A percentile compares a stretch with the other conserved stretches of the same genome.
Evolutionary conservation across 108 stramenopile species (phyloP).

Genomic region (Skeletonema costatum): DNA sequence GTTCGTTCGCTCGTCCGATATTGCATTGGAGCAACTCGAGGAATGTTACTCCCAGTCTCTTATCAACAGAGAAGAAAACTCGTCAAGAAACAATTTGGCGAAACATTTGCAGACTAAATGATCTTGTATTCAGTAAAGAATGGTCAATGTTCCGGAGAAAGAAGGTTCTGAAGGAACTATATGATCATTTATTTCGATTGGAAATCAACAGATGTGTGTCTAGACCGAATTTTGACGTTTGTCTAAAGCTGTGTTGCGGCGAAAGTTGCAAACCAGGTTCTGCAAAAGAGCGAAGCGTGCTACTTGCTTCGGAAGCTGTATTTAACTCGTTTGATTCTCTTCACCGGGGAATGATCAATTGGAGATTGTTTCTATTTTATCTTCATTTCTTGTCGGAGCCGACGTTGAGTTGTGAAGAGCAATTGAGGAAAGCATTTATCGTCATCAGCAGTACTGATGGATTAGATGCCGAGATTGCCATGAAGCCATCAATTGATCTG

Average conservation of each 20-base stretch:
- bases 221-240: constrained; percentile 28
- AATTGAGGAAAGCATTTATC: constrained; percentile 26
- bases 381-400: constrained; percentile 32
- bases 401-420: constrained; percentile 8
- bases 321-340: constrained; percentile 27
- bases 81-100: constrained; percentile 31
- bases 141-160: constrained; percentile 8
- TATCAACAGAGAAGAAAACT: constrained; percentile 10
- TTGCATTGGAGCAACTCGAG: constrained; percentile 1
- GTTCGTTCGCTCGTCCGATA: constrained; percentile 6
- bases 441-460: background rate
- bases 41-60: constrained; percentile 1
- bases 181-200: constrained; percentile 25
- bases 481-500: constrained; percentile 26
- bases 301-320: constrained; percentile 10
- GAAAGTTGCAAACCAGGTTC: background rate
- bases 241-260: constrained; percentile 10
- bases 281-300: background rate
- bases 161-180: constrained; percentile 11
- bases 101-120: constrained; percentile 7
- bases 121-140: constrained; percentile 4
- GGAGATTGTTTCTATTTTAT: constrained; percentile 35
- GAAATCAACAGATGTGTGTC: constrained; percentile 23
- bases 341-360: constrained; percentile 16
- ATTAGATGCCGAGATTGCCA: constrained; percentile 3